Conservation (phyloP, 2,329 filamentous ascomycete genomes). For the Alternaria ventricosa region DNA sequence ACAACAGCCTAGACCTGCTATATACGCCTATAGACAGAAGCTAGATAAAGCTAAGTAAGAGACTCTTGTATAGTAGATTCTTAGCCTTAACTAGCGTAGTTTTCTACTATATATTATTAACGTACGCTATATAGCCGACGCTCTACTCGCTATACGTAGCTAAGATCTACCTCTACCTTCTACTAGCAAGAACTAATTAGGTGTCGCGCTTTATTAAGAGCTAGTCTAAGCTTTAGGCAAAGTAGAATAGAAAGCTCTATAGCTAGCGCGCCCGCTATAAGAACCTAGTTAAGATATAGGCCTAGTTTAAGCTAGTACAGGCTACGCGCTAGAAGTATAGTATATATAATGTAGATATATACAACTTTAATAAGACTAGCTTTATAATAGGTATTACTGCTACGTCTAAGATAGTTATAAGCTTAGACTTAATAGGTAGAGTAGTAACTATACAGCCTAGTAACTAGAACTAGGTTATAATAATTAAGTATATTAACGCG, state of each 20-base stretch:
- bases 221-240: slow-evolving; percentile 15
- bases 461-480: not conserved
- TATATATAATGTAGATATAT: slow-evolving; percentile 9
- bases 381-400: slow-evolving; percentile 15
- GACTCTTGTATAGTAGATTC: slow-evolving; percentile 15
- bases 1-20: no score
- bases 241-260: slow-evolving; percentile 12
- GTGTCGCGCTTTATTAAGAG: slow-evolving; percentile 10
- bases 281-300: slow-evolving; percentile 8
- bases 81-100: not conserved
- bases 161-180: slow-evolving; percentile 1
- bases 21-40: no score
- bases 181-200: slow-evolving; percentile 15
- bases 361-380: slow-evolving; percentile 26
- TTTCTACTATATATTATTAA: slow-evolving; percentile 5
- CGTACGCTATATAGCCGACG: slow-evolving; percentile 3
- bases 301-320: slow-evolving; percentile 14
- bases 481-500: slow-evolving; percentile 1
- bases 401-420: not conserved
- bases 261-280: slow-evolving; percentile 9
- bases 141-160: not conserved
- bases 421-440: slow-evolving; percentile 4
- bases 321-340: slow-evolving; percentile 8
- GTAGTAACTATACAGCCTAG: slow-evolving; percentile 11
- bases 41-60: no score